phyloP scores from a whole-genome alignment of 148 eudicot species.

The Vaccinium corymbosum region DNA sequence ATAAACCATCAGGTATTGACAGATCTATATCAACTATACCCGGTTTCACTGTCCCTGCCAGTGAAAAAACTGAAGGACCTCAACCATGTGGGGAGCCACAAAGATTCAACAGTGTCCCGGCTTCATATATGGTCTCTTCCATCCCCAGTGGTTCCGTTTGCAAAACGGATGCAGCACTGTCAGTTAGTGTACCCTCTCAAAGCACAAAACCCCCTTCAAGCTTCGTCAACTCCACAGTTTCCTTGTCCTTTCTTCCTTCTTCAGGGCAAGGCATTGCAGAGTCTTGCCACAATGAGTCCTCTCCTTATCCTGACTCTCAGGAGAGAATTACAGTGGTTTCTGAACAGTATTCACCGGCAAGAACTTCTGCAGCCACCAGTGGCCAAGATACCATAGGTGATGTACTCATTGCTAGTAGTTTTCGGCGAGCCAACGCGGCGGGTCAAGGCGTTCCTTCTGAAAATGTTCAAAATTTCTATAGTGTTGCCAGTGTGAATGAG shows the following conservation, averaged over 20 bases:
- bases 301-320: constrained; percentile 22
- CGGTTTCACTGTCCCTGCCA: constrained; percentile 41
- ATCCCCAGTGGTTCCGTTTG: constrained; percentile 22
- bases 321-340: constrained; percentile 21
- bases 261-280: constrained; percentile 22
- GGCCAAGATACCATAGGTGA: constrained; percentile 18
- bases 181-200: constrained; percentile 30
- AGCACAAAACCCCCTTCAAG: constrained; percentile 9
- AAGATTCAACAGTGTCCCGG: constrained; percentile 31
- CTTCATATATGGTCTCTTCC: constrained; percentile 24
- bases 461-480: constrained; percentile 20
- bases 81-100: constrained; percentile 38
- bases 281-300: constrained; percentile 22
- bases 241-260: constrained; percentile 20
- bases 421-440: constrained; percentile 16
- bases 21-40: constrained; percentile 79
- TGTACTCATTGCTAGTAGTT: constrained; percentile 18
- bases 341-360: constrained; percentile 25
- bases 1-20: constrained; percentile 52
- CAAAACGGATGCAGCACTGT: constrained; percentile 28
- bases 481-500: constrained; percentile 21
- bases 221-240: constrained; percentile 15
- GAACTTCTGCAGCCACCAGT: constrained; percentile 24
- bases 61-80: constrained; percentile 38
- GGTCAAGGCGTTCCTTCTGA: constrained; percentile 20